These are phyloP conservation scores for Grigorovia yakushimaensis DNA, from an alignment of 805 yeast genomes.

Conservation along the genomic window DNA sequence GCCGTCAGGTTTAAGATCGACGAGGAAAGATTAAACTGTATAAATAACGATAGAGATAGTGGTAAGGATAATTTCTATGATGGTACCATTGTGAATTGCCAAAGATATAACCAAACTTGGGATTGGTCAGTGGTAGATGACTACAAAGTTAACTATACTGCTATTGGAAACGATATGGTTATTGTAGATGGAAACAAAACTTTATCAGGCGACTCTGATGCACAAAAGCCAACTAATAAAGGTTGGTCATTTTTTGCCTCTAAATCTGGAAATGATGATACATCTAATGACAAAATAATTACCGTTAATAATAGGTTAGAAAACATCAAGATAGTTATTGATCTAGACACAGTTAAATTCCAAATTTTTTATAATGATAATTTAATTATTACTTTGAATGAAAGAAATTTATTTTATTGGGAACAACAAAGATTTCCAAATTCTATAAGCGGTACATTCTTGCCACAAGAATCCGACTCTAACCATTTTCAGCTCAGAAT, in stretches of 20 bases:
- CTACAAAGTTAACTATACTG: not conserved
- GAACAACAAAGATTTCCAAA: conserved; percentile 64
- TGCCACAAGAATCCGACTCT: conserved; percentile 52
- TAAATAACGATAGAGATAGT: conserved; percentile 3
- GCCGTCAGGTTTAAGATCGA: conserved; percentile 55
- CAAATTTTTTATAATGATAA: conserved; percentile 37
- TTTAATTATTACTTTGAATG: conserved; percentile 53
- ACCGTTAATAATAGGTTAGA: conserved; percentile 2
- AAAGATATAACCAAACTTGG: conserved; percentile 52
- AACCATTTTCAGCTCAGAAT: conserved; percentile 52
- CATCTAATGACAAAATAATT: conserved; percentile 2
- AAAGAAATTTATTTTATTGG: conserved; percentile 58
- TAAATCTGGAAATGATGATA: not conserved
- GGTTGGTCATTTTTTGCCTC: not conserved
- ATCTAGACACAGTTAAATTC: conserved; percentile 31
- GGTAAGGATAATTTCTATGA: not conserved
- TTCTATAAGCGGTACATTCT: conserved; percentile 33
- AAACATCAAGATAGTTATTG: conserved; percentile 34
- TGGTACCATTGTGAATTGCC: conserved; percentile 23
- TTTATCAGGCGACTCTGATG: not conserved
- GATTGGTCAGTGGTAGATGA: conserved; percentile 42
- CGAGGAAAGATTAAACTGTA: conserved; percentile 39
- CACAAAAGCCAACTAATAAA: not conserved
- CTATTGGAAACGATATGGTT: not conserved
- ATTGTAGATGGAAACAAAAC: not conserved